Percentiles rank a stretch among this genome's conserved stretches.
phyloP scores from a whole-genome alignment of 2,329 filamentous ascomycete species.

The Clarireedia homoeocarpa region DNA sequence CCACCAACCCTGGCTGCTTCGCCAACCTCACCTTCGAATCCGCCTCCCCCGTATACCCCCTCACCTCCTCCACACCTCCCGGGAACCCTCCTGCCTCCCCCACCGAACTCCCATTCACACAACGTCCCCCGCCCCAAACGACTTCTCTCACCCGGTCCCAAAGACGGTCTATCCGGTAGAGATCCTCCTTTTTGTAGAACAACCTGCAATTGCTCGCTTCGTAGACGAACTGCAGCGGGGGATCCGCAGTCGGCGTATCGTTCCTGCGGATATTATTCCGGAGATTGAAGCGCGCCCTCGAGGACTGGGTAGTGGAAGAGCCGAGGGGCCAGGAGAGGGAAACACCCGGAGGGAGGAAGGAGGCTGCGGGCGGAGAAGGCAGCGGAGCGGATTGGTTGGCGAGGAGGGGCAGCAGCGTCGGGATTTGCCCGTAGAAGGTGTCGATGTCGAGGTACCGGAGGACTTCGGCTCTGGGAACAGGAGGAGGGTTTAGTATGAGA shows the following conservation, averaged over 20 bases:
- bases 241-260: conserved; percentile 24
- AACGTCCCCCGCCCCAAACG: conserved; percentile 33
- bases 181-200: conserved; percentile 48
- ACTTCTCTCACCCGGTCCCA: conserved; percentile 40
- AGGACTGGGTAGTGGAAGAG: conserved; percentile 12
- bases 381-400: neutral
- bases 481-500: conserved; percentile 9
- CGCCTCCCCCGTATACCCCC: neutral
- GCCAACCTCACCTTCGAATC: neutral
- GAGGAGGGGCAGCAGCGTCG: neutral
- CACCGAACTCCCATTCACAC: conserved; percentile 23
- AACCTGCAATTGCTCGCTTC: conserved; percentile 53
- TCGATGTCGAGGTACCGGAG: neutral
- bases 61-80: neutral
- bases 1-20: neutral
- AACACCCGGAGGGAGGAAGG: neutral
- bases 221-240: conserved; percentile 51
- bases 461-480: neutral
- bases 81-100: neutral
- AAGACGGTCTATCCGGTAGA: conserved; percentile 38
- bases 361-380: neutral
- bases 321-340: neutral
- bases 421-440: neutral
- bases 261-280: conserved; percentile 30
- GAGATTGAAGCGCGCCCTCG: conserved; percentile 32